These are phyloP conservation scores for Colletotrichum melonis DNA, from an alignment of 2,329 filamentous ascomycete species.

Conservation along the genomic window DNA sequence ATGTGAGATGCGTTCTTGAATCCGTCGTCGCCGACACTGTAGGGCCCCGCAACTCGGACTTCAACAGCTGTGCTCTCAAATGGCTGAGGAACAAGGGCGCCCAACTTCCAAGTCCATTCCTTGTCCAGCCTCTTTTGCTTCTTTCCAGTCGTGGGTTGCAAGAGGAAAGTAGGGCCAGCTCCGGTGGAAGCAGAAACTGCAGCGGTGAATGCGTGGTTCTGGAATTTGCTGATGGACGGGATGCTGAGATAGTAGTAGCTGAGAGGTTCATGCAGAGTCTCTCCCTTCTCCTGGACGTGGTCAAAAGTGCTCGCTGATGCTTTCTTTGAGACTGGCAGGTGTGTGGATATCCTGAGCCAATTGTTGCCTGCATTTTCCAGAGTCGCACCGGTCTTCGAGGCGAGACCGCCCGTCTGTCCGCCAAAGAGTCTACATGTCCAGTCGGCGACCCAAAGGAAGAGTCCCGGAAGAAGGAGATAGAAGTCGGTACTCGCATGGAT, in stretches of 20 bases:
- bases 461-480: slow-evolving; percentile 34
- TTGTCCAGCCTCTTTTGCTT: neutral
- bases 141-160: slow-evolving; percentile 12
- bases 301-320: neutral
- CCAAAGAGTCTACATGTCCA: slow-evolving; percentile 30
- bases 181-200: slow-evolving; percentile 1
- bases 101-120: slow-evolving; percentile 33
- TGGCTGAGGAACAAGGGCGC: neutral
- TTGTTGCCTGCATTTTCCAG: slow-evolving; percentile 19
- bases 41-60: neutral
- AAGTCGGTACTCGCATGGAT: slow-evolving; percentile 37
- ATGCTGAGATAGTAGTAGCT: slow-evolving; percentile 25
- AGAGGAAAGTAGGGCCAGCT: slow-evolving; percentile 16
- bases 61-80: neutral
- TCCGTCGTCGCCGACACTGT: neutral
- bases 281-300: neutral
- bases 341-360: neutral
- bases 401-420: slow-evolving; percentile 10
- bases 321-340: neutral
- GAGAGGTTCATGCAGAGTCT: neutral
- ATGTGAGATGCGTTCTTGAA: neutral
- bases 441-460: slow-evolving; percentile 26
- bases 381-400: neutral
- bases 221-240: slow-evolving; percentile 26
- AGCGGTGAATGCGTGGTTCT: slow-evolving; percentile 36